phyloP scores from a whole-genome alignment of 768 basidiomycete genomes.

The Amanita muscaria region DNA sequence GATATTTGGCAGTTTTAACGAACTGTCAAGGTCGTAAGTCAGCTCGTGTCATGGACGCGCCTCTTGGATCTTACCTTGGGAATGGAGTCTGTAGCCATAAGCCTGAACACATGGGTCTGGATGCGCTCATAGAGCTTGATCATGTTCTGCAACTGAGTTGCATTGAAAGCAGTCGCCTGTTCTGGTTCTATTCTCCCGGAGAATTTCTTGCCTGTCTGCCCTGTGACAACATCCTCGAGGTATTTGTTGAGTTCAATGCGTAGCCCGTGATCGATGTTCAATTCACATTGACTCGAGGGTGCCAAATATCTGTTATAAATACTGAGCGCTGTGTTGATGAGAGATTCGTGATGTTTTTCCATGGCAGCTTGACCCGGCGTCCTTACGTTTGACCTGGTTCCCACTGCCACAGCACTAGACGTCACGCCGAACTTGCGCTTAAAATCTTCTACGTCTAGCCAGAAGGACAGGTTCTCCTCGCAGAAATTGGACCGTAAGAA shows the following conservation, averaged over 20 bases:
- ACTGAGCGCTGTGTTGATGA: constrained; percentile 89
- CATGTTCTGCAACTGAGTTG: constrained; percentile 91
- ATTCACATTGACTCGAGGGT: constrained; percentile 88
- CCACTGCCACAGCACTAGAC: constrained; percentile 74
- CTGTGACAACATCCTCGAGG: constrained; percentile 82
- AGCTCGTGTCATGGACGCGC: no score
- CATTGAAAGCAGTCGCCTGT: constrained; percentile 79
- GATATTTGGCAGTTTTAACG: constrained; percentile 79
- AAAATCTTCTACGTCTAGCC: constrained; percentile 96
- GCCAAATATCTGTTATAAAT: constrained; percentile 96
- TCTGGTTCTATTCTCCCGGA: constrained; percentile 76
- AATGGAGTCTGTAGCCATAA: constrained; percentile 99
- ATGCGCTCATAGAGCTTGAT: constrained; percentile 93
- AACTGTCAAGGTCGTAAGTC: constrained; percentile 39
- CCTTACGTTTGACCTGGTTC: constrained; percentile 24
- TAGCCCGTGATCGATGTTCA: constrained; percentile 96
- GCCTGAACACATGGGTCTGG: constrained; percentile 90
- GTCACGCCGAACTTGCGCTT: constrained; percentile 94
- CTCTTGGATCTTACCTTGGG: constrained; percentile 89
- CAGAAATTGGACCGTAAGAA: constrained; percentile 92
- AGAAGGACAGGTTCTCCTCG: constrained; percentile 97
- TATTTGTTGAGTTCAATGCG: constrained; percentile 93
- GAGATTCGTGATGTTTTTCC: constrained; percentile 93
- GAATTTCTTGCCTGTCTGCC: constrained; percentile 65
- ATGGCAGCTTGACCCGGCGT: constrained; percentile 82